Evolutionary conservation across 371 early-diverging fungal genomes (phyloP), one percentile per base, ranked within the genome.

Genomic region (Sporodiniella umbellata): DNA sequence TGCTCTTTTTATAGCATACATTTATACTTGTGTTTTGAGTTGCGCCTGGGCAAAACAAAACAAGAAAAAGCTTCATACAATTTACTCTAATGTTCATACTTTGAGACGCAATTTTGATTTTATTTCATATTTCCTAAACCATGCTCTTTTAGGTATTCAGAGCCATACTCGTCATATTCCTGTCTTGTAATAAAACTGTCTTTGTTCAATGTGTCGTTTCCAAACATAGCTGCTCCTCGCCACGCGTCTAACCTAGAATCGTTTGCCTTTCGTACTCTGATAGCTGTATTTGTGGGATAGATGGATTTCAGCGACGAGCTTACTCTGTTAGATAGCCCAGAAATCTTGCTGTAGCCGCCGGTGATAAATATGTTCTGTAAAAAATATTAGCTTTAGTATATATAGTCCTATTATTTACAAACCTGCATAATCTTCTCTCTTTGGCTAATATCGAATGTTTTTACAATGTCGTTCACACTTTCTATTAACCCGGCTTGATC

Each of bases 401-500:
- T 17, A 15, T 7, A 26, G 25, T 0, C 1, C 8, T 0, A 2
- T 1, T 26, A 25, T 25, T 25, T 4, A 33, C 12, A 49, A 66
- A 80, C 80, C 69, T 80, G 63, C 44, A 72, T 69, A 25, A 79
- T 61, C 2, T 71, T 66, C 14, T 67, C 58, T 45, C 72, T 70
- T 40, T 70, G 68, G 45, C 53, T 62, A 8, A 58, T 46, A 48
- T 79, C 75, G 58, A 89, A 78, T 0, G 82, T 76, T 30, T 70
- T 78, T 6, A 92, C 62, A 4, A 92, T 70, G 51, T 86, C 84
- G 18, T 81, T 72, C 24, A 92, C 53, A 2, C 83, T 84, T 62
- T 95, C 94, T 0, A 86, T 65, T 15, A 94, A 55, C 2, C 94
- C 94, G 0, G 93, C 88, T 62, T 94, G 92, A 60, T 94, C 94